A percentile compares a stretch with the other conserved stretches of the same genome.
These are phyloP conservation scores for Diplotaxis tenuifolia DNA, from an alignment of 345 rosid species.

Conservation along the genomic window DNA sequence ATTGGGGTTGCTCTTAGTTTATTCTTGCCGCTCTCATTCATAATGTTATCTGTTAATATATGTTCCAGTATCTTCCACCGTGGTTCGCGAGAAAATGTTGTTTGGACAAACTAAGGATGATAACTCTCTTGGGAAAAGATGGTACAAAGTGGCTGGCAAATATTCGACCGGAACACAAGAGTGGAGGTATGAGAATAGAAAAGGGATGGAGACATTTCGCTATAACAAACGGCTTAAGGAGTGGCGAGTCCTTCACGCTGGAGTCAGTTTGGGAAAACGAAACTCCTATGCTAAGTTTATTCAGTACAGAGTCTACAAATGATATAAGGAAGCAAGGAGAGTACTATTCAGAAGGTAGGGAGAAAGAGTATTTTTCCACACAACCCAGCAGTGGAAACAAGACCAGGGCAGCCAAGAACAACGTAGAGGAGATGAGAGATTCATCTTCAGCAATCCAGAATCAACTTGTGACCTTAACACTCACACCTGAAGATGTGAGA, in stretches of 20 bases:
- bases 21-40: no score
- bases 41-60: no score
- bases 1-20: no score
- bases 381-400: not conserved
- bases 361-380: not conserved
- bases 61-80: no score
- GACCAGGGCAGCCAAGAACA: not conserved
- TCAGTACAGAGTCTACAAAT: not conserved
- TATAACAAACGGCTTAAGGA: not conserved
- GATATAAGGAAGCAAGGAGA: not conserved
- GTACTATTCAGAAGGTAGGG: not conserved
- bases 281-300: not conserved
- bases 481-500: constrained; percentile 4
- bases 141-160: no score
- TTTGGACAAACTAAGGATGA: no score
- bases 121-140: no score
- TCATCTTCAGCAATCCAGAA: not conserved
- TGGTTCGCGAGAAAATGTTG: no score
- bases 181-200: no score
- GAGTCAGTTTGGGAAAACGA: not conserved
- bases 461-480: not conserved
- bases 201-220: not conserved
- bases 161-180: no score
- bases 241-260: not conserved
- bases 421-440: not conserved